A percentile compares a stretch with the other conserved stretches of the same genome.
Conservation (phyloP, 2,329 filamentous ascomycete genomes). For the Lasiodiplodia sp. region DNA sequence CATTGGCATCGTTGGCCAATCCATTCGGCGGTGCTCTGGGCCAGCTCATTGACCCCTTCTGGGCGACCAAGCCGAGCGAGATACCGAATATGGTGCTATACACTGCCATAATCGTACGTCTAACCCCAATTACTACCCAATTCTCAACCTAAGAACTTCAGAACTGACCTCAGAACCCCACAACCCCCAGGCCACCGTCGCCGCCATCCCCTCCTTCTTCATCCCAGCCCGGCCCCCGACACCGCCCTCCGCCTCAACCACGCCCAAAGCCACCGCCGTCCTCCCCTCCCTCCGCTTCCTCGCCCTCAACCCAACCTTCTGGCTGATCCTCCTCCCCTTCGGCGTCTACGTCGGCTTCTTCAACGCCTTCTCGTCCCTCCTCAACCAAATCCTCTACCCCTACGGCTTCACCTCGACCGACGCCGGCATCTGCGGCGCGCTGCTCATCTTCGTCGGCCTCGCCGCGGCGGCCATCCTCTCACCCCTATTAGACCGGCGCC, state of each 20-base stretch:
- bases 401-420: constrained; percentile 85
- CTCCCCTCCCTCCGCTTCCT: constrained; percentile 58
- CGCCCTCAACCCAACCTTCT: constrained; percentile 72
- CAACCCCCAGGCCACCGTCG: constrained; percentile 63
- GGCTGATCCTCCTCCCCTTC: constrained; percentile 82
- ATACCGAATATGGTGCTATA: constrained; percentile 86
- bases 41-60: constrained; percentile 83
- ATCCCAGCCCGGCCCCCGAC: constrained; percentile 73
- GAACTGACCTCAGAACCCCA: neutral
- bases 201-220: constrained; percentile 79
- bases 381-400: constrained; percentile 88
- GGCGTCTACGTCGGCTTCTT: constrained; percentile 88
- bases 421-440: constrained; percentile 86
- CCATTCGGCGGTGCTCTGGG: constrained; percentile 85
- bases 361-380: constrained; percentile 85
- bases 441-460: constrained; percentile 89
- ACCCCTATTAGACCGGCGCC: constrained; percentile 84
- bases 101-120: constrained; percentile 77
- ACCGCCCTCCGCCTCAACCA: constrained; percentile 73
- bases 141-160: constrained; percentile 20
- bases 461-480: constrained; percentile 76
- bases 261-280: constrained; percentile 61
- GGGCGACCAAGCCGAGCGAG: constrained; percentile 68
- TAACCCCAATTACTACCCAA: constrained; percentile 31
- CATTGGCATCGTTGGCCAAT: constrained; percentile 83